phyloP scores from a whole-genome alignment of 345 rosid genomes.

The Aurinia saxatilis region DNA sequence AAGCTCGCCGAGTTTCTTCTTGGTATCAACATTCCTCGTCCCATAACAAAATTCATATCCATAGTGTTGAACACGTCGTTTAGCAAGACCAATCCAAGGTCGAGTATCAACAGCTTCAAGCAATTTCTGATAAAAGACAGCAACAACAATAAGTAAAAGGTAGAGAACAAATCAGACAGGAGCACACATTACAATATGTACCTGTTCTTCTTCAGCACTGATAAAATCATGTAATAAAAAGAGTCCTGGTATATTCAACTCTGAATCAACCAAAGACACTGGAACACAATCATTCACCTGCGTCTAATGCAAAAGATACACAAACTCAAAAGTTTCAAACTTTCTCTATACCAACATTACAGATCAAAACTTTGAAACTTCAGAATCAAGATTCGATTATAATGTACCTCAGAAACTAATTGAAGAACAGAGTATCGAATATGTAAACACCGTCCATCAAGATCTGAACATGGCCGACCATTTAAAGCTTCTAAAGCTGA shows the following conservation, averaged over 20 bases:
- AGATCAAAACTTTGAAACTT: slow-evolving; percentile 13
- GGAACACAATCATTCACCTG: slow-evolving; percentile 40
- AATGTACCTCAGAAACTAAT: slow-evolving; percentile 38
- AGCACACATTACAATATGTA: slow-evolving; percentile 16
- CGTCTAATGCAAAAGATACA: slow-evolving; percentile 1
- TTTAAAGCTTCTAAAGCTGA: slow-evolving; percentile 48
- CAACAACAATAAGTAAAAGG: background rate
- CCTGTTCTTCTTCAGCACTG: slow-evolving; percentile 63
- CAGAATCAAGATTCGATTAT: too few relatives aligned
- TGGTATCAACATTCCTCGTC: slow-evolving; percentile 73
- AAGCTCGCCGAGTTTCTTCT: slow-evolving; percentile 60
- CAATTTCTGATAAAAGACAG: slow-evolving; percentile 43
- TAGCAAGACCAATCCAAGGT: slow-evolving; percentile 74
- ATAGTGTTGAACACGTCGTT: slow-evolving; percentile 92
- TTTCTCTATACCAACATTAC: background rate
- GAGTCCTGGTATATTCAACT: slow-evolving; percentile 75
- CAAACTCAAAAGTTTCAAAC: background rate
- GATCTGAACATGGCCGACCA: slow-evolving; percentile 53
- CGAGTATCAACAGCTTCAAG: slow-evolving; percentile 70
- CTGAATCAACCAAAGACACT: slow-evolving; percentile 52
- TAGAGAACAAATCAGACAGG: background rate
- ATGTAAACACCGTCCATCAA: slow-evolving; percentile 62
- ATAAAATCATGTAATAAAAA: slow-evolving; percentile 59
- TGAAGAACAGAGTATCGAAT: slow-evolving; percentile 65
- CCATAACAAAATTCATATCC: slow-evolving; percentile 87